Percentiles rank a stretch among this genome's conserved stretches.
Conservation (phyloP, 306 rosid species). For the Vigna trinervia region DNA sequence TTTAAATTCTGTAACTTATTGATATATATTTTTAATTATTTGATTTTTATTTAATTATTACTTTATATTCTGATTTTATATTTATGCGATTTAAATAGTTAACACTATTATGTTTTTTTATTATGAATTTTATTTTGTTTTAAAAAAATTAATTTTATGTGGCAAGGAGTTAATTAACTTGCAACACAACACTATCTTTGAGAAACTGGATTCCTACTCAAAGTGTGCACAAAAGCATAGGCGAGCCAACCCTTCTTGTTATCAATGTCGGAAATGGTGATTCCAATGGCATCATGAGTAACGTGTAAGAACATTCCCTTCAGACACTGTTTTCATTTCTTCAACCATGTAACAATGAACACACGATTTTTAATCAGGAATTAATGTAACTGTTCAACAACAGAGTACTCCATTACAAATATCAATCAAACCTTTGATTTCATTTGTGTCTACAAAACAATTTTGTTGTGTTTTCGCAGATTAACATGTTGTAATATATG, state of each 20-base stretch:
- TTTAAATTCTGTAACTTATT: too few species aligned
- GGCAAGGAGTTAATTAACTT: too few species aligned
- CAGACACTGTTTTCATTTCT: neutral
- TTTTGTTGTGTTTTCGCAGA: too few species aligned
- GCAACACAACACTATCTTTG: neutral
- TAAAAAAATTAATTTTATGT: too few species aligned
- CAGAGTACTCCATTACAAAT: neutral
- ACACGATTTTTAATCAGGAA: neutral
- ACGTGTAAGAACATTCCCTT: slow-evolving; percentile 16
- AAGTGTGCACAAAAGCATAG: slow-evolving; percentile 6
- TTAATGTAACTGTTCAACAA: neutral
- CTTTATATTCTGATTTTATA: too few species aligned
- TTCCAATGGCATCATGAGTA: slow-evolving; percentile 19
- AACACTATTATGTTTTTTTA: too few species aligned
- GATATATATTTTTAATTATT: too few species aligned
- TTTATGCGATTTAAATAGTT: too few species aligned
- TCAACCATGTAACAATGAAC: neutral
- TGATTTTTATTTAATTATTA: too few species aligned
- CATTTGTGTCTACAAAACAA: too few species aligned
- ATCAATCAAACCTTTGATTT: neutral
- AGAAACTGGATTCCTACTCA: slow-evolving; percentile 28
- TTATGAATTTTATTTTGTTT: too few species aligned
- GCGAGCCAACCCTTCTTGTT: neutral
- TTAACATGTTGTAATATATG: too few species aligned
- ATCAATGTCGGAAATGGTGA: slow-evolving; percentile 5